Conservation (phyloP, 495 filamentous ascomycete species). For the Massariosphaeria phaeospora region DNA sequence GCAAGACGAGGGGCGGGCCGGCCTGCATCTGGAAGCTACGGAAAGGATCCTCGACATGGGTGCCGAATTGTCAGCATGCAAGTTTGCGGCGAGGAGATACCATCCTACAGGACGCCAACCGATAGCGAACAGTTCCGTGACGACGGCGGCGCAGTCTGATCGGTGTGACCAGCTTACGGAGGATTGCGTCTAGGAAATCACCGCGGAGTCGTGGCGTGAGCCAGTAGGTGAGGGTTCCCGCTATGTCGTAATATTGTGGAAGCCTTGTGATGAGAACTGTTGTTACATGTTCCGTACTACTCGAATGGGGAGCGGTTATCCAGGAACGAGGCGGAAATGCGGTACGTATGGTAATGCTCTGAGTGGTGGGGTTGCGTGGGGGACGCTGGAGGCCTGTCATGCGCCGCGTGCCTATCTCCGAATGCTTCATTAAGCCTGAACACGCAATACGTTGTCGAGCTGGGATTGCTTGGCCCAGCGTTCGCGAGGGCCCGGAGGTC, state of each 20-base stretch:
- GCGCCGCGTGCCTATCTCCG: neutral
- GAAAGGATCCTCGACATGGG: too few species aligned
- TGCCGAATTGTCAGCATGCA: neutral
- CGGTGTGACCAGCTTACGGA: conserved; percentile 6
- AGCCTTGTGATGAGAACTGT: too few species aligned
- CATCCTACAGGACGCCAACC: too few species aligned
- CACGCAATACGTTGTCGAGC: neutral
- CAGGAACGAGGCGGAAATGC: neutral
- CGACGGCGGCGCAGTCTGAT: conserved; percentile 2
- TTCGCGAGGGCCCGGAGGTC: neutral
- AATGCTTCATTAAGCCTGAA: neutral
- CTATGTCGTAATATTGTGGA: neutral
- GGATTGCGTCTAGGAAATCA: neutral
- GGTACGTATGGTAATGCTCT: too few species aligned
- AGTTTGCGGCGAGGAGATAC: neutral
- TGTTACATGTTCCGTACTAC: too few species aligned
- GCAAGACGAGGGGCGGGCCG: too few species aligned
- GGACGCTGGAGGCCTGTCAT: neutral
- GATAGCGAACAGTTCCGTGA: neutral
- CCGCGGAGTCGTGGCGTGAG: neutral
- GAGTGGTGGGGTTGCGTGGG: neutral
- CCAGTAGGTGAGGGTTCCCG: neutral
- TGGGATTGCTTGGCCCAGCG: neutral
- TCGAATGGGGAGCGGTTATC: too few species aligned
- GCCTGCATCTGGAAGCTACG: too few species aligned